Conservation (phyloP, 2,329 filamentous ascomycete species). For the Ophiostoma pallidulum region DNA sequence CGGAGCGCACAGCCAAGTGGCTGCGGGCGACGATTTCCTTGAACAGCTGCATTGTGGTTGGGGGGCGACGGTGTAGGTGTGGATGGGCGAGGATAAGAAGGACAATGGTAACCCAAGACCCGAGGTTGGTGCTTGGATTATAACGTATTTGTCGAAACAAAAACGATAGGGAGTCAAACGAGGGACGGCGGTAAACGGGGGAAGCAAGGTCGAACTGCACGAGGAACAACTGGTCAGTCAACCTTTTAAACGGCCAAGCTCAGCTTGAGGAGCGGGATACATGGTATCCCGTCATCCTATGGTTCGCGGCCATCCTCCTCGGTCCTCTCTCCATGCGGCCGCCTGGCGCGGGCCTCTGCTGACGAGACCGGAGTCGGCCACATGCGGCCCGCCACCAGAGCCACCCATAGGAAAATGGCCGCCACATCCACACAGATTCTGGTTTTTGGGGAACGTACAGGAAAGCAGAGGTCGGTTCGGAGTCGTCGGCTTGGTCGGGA, state of each 20-base stretch:
- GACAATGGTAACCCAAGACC: not conserved
- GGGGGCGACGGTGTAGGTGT: not conserved
- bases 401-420: not conserved
- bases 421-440: not conserved
- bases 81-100: too few relatives aligned
- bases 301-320: not conserved
- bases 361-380: not conserved
- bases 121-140: not conserved
- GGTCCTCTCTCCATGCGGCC: not conserved
- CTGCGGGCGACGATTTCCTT: slow-evolving; percentile 30
- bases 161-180: too few relatives aligned
- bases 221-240: slow-evolving; percentile 2
- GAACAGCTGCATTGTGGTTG: slow-evolving; percentile 29
- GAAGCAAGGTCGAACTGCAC: not conserved
- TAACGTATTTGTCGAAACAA: not conserved
- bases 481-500: slow-evolving; percentile 14
- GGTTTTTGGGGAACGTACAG: not conserved
- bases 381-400: not conserved
- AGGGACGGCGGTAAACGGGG: not conserved
- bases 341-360: not conserved
- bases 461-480: slow-evolving; percentile 2
- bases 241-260: not conserved
- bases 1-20: slow-evolving; percentile 40
- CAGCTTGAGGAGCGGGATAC: too few relatives aligned
- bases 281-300: not conserved